Evolutionary conservation across 2,329 filamentous ascomycete genomes (phyloP).

Genomic region (Alternaria hordeiaustralica): DNA sequence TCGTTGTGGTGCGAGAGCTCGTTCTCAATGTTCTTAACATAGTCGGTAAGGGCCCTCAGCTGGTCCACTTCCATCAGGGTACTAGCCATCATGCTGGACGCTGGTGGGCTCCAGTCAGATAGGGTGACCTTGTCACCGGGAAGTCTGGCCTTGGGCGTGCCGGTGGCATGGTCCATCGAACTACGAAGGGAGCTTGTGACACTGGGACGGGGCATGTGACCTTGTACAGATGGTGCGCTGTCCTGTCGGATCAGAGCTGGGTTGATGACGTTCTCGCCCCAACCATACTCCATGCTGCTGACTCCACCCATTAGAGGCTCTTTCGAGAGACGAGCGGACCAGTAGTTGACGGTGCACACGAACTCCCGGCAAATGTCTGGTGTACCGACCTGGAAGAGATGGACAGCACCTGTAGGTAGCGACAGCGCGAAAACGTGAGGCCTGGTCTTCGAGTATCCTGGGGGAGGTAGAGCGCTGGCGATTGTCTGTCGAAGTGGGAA

Average conservation of each 20-base stretch:
- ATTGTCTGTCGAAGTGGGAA: conserved; percentile 92
- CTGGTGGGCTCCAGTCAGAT: conserved; percentile 86
- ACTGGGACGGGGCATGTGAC: conserved; percentile 56
- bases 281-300: conserved; percentile 97
- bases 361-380: conserved; percentile 95
- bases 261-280: conserved; percentile 83
- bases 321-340: conserved; percentile 92
- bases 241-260: conserved; percentile 54
- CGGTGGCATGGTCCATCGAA: conserved; percentile 63
- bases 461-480: conserved; percentile 85
- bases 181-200: conserved; percentile 68
- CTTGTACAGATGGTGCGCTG: conserved; percentile 38
- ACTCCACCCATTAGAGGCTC: conserved; percentile 91
- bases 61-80: conserved; percentile 81
- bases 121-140: conserved; percentile 86
- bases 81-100: conserved; percentile 87
- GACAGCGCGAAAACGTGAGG: conserved; percentile 95
- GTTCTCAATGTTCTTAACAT: conserved; percentile 84
- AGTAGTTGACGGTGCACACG: conserved; percentile 94
- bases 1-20: conserved; percentile 89
- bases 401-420: conserved; percentile 89
- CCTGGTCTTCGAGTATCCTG: conserved; percentile 88
- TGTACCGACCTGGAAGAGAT: conserved; percentile 97
- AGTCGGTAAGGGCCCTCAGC: conserved; percentile 73
- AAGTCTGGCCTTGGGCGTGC: conserved; percentile 68